phyloP scores from a whole-genome alignment of 129 eudicot genomes.

The Helichrysum umbraculigerum region DNA sequence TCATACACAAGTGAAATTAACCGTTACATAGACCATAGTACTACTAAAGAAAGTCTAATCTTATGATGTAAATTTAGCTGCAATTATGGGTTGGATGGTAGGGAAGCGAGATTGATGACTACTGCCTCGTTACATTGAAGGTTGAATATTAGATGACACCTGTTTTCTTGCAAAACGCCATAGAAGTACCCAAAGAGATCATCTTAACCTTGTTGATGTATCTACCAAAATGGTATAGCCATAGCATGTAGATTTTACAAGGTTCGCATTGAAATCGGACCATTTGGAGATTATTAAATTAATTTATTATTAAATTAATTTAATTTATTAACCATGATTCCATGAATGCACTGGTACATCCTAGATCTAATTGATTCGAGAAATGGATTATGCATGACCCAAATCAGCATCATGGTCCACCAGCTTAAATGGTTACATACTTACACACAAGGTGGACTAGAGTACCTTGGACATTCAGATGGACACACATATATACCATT shows the following conservation, averaged over 20 bases:
- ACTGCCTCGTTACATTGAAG: not conserved
- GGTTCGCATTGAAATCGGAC: not conserved
- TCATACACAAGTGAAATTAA: not conserved
- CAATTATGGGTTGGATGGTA: not conserved
- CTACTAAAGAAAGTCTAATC: not conserved
- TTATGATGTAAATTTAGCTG: not conserved
- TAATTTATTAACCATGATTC: conserved; percentile 5
- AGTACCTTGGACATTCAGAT: not conserved
- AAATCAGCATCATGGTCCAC: conserved; percentile 10
- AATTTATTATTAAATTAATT: not conserved
- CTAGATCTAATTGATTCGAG: not conserved
- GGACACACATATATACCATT: not conserved
- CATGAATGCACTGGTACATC: not conserved
- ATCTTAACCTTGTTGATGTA: not conserved
- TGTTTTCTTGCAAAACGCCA: not conserved
- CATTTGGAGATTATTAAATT: not conserved
- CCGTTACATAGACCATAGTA: not conserved
- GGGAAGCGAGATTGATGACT: not conserved
- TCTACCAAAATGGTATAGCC: not conserved
- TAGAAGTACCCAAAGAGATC: not conserved
- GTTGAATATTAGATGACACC: not conserved
- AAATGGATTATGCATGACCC: not conserved
- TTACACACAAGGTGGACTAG: not conserved
- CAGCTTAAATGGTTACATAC: not conserved
- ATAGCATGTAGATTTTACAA: not conserved